These are phyloP conservation scores for Mortierella sp. DNA, from an alignment of 371 early-diverging fungal genomes.

Conservation along the genomic window DNA sequence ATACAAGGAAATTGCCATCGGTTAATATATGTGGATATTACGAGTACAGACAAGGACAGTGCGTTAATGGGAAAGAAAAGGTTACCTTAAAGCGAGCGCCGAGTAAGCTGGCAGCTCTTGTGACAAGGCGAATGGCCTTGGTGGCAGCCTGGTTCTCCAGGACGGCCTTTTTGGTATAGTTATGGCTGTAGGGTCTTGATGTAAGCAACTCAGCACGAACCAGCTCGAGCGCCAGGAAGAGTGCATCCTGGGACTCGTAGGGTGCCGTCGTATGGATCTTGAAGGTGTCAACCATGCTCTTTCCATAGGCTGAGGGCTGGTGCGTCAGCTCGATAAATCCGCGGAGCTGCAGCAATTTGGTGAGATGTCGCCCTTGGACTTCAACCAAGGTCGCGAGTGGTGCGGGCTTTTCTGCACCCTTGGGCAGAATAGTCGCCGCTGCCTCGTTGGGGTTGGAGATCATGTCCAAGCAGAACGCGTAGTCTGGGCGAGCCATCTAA, in stretches of 20 bases:
- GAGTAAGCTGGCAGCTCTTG: slow-evolving; percentile 32
- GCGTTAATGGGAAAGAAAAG: no score
- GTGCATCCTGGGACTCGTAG: slow-evolving; percentile 64
- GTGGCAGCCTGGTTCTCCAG: slow-evolving; percentile 60
- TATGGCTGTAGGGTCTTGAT: slow-evolving; percentile 65
- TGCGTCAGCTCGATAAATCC: slow-evolving; percentile 45
- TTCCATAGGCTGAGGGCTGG: slow-evolving; percentile 38
- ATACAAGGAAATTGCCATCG: no score
- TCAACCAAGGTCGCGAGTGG: slow-evolving; percentile 34
- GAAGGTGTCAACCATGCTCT: slow-evolving; percentile 35
- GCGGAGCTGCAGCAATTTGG: slow-evolving; percentile 45
- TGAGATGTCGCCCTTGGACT: slow-evolving; percentile 39
- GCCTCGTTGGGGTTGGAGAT: slow-evolving; percentile 40
- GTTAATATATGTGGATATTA: no score
- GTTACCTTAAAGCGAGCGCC: slow-evolving; percentile 48
- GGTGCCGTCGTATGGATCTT: slow-evolving; percentile 29
- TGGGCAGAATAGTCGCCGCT: slow-evolving; percentile 29
- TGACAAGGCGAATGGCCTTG: slow-evolving; percentile 35
- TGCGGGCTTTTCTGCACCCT: slow-evolving; percentile 19
- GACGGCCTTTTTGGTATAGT: slow-evolving; percentile 60
- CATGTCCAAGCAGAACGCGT: slow-evolving; percentile 30
- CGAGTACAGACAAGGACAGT: no score
- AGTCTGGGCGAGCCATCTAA: slow-evolving; percentile 30
- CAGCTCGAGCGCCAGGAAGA: slow-evolving; percentile 72
- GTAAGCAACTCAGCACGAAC: slow-evolving; percentile 70